These are phyloP conservation scores for Boletellus sp. DNA, from an alignment of 768 basidiomycete genomes.

Conservation along the genomic window DNA sequence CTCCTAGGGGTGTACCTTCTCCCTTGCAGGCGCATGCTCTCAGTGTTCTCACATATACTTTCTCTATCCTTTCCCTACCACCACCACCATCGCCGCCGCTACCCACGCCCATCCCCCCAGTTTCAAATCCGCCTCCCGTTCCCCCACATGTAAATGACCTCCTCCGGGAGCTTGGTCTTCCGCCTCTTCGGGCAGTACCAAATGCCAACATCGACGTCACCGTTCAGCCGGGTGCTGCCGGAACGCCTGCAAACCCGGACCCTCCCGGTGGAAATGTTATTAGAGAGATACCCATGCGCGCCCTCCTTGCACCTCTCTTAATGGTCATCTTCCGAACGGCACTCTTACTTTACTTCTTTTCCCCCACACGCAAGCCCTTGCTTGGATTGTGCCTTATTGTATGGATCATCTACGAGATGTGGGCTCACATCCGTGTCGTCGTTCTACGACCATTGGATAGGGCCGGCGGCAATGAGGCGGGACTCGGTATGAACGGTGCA, in stretches of 20 bases:
- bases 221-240: conserved; percentile 16
- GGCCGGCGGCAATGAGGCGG: conserved; percentile 25
- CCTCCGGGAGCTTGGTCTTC: conserved; percentile 63
- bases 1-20: conserved; percentile 47
- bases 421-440: conserved; percentile 58
- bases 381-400: conserved; percentile 61
- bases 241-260: conserved; percentile 16
- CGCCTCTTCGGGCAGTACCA: conserved; percentile 41
- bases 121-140: conserved; percentile 24
- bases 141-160: conserved; percentile 56
- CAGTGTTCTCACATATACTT: conserved; percentile 32
- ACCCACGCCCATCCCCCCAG: conserved; percentile 27
- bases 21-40: conserved; percentile 58
- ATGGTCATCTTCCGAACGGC: conserved; percentile 67
- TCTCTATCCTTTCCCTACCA: conserved; percentile 58
- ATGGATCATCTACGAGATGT: conserved; percentile 75
- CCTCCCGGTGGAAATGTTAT: conserved; percentile 34
- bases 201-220: conserved; percentile 21
- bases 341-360: conserved; percentile 73
- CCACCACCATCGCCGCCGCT: conserved; percentile 40
- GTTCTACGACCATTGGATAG: conserved; percentile 38
- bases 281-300: conserved; percentile 61
- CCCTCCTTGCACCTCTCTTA: conserved; percentile 60
- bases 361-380: conserved; percentile 68
- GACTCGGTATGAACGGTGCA: conserved; percentile 18